Base-by-base conservation (phyloP, 306 rosid species). In the Acacia melanoxylon region DNA sequence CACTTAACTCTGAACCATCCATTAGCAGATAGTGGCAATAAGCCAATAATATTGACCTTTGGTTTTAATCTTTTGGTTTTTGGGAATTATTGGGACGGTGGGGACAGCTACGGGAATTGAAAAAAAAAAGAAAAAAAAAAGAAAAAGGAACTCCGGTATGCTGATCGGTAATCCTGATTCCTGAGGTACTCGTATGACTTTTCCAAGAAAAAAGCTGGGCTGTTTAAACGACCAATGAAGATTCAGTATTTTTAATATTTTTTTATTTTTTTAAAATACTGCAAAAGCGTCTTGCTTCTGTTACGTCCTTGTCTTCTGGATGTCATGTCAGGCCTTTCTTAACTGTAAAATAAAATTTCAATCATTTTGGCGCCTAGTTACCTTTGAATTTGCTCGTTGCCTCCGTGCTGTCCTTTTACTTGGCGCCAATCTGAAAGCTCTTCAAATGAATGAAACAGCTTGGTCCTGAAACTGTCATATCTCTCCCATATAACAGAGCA, bases 271-370 rank as follows among this genome's bases (percentile, higher is more conserved):
- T 70, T 71, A 15, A 15, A 68, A 73, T 52, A n/a, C 46, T 4
- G 63, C n/a, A 45, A 51, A 17, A 54, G 20, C 67, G 37, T 80
- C 68, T 17, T 16, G 27, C n/a, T 69, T 71, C 73, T 80, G 77
- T 74, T 48, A 78, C 74, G 92, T 86, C 93, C 41, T 51, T 85
- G 84, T 86, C 89, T 76, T 68, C 77, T 80, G 70, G 44, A 56
- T 78, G 25, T 48, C 41, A 13, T 72, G 83, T 80, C 90, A 83
- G 67, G 52, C 75, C 66, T 82, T 25, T 48, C 22, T 13, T 54
- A 19, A 29, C 51, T 24, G 77, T 13, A 4, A 80, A 24, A 8
- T 40, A 16, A 15, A 61, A 48, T 29, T 35, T 20, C 24, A 15
- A 29, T 58, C 76, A 6, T 13, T 79, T 79, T 65, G 72, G 85